phyloP scores from a whole-genome alignment of 2,329 filamentous ascomycete genomes.

The Coniochaeta sp. region DNA sequence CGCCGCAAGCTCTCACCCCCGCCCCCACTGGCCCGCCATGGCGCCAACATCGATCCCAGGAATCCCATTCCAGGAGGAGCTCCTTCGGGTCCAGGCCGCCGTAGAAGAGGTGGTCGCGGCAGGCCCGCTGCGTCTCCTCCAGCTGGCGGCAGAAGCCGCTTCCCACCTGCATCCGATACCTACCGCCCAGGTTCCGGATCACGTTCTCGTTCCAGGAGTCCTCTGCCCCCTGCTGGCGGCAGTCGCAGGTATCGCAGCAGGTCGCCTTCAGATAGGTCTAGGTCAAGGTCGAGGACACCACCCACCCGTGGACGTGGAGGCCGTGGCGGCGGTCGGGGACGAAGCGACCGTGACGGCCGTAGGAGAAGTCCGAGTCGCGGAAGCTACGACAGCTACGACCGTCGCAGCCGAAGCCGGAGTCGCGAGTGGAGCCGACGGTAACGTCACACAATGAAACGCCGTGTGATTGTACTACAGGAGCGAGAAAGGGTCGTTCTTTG shows the following conservation, averaged over 20 bases:
- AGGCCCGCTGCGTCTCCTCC: conserved; percentile 20
- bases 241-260: conserved; percentile 35
- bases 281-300: conserved; percentile 32
- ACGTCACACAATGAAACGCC: background rate
- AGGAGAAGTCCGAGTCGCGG: conserved; percentile 42
- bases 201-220: conserved; percentile 35
- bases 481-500: background rate
- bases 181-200: conserved; percentile 57
- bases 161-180: conserved; percentile 41
- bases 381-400: conserved; percentile 36
- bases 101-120: conserved; percentile 26
- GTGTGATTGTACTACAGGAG: background rate
- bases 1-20: conserved; percentile 74
- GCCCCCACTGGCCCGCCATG: conserved; percentile 63
- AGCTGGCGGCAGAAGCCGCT: conserved; percentile 22
- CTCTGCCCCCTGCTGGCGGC: conserved; percentile 21
- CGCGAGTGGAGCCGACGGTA: conserved; percentile 2
- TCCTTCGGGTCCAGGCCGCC: conserved; percentile 18
- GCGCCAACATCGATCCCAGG: conserved; percentile 52
- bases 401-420: conserved; percentile 20
- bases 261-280: conserved; percentile 34
- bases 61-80: conserved; percentile 29
- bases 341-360: conserved; percentile 21
- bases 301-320: conserved; percentile 24
- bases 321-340: conserved; percentile 18